Evolutionary conservation across 306 rosid genomes (phyloP).

Genomic region (Begonia loranthoides): DNA sequence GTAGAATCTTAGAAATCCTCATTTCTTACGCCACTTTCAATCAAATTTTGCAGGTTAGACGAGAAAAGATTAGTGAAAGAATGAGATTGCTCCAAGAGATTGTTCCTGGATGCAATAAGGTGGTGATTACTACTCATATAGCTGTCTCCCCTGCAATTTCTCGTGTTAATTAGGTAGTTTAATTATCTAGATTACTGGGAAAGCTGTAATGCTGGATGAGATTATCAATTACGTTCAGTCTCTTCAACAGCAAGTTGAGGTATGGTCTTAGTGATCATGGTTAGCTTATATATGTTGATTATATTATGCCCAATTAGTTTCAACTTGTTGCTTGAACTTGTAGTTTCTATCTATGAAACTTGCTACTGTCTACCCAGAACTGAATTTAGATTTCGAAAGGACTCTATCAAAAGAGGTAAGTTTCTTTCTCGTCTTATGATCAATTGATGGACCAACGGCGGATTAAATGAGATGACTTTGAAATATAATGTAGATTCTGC

Average conservation of each 20-base stretch:
- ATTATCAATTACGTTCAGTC: slow-evolving; percentile 97
- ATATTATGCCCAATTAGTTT: background rate
- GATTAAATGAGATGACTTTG: background rate
- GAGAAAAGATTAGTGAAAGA: slow-evolving; percentile 96
- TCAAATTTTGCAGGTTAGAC: slow-evolving; percentile 52
- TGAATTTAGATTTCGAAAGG: slow-evolving; percentile 68
- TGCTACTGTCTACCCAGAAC: slow-evolving; percentile 89
- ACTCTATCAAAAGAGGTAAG: slow-evolving; percentile 90
- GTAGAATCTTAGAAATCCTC: too few relatives aligned
- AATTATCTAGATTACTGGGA: slow-evolving; percentile 70
- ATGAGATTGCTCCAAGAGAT: slow-evolving; percentile 99
- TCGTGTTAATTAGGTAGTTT: background rate
- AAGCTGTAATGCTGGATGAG: slow-evolving; percentile 99
- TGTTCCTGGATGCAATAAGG: slow-evolving; percentile 99
- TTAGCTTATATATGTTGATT: background rate
- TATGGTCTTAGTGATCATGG: slow-evolving; percentile 11
- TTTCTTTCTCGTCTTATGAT: background rate
- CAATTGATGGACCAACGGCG: background rate
- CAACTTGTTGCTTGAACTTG: slow-evolving; percentile 3
- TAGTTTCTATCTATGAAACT: slow-evolving; percentile 99
- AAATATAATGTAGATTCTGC: slow-evolving; percentile 42
- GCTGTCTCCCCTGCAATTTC: background rate
- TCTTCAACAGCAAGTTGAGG: slow-evolving; percentile 99
- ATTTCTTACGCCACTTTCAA: too few relatives aligned
- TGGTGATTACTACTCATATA: slow-evolving; percentile 5